A percentile compares a stretch with the other conserved stretches of the same genome.
These are phyloP conservation scores for Prunus fruticosa DNA, from an alignment of 306 rosid genomes.

Conservation along the genomic window DNA sequence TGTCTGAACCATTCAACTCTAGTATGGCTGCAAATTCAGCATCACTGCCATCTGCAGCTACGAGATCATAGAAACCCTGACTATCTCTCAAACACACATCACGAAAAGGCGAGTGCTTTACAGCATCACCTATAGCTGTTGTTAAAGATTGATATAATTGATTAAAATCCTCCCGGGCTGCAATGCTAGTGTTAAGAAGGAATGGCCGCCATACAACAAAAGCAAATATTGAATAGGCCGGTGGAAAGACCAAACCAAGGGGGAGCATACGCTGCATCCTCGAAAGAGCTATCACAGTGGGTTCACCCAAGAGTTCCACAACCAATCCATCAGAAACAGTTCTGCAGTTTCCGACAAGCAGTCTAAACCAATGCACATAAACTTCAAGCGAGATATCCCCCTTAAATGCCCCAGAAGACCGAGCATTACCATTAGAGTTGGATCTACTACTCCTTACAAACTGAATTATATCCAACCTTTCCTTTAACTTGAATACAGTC, in stretches of 20 bases:
- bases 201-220: constrained; percentile 72
- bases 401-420: constrained; percentile 65
- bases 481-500: constrained; percentile 75
- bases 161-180: constrained; percentile 70
- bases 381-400: constrained; percentile 68
- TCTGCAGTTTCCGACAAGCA: constrained; percentile 91
- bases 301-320: constrained; percentile 88
- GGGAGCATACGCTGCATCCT: constrained; percentile 96
- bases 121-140: constrained; percentile 64
- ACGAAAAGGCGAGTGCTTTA: constrained; percentile 85
- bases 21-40: constrained; percentile 79
- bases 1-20: constrained; percentile 73
- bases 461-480: constrained; percentile 80
- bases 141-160: constrained; percentile 71
- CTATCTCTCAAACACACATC: constrained; percentile 87
- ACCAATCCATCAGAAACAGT: constrained; percentile 73
- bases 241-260: constrained; percentile 73
- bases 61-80: constrained; percentile 79
- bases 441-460: constrained; percentile 72
- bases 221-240: constrained; percentile 91
- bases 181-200: constrained; percentile 49
- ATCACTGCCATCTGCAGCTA: constrained; percentile 70
- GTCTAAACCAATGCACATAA: constrained; percentile 89
- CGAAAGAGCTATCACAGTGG: constrained; percentile 74
- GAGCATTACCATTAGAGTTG: constrained; percentile 86